A percentile compares a stretch with the other conserved stretches of the same genome.
Evolutionary conservation across 2,329 filamentous ascomycete species (phyloP).

Genomic region (Penicillium sp.): DNA sequence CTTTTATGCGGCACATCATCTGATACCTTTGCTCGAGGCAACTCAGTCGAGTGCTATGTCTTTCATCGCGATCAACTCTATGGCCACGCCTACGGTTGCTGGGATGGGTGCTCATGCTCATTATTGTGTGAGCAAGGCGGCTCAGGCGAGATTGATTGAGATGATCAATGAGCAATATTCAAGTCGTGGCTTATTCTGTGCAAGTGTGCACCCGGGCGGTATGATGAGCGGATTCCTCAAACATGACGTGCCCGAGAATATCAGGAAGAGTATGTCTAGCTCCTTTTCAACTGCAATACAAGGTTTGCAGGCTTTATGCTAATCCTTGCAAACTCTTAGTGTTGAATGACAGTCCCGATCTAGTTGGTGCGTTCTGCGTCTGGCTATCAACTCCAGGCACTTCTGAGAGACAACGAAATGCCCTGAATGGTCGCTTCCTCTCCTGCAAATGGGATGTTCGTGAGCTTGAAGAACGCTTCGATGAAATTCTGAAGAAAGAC

Average conservation of each 20-base stretch:
- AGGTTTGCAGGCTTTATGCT: neutral
- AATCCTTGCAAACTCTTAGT: neutral
- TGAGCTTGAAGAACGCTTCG: neutral
- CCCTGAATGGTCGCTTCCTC: neutral
- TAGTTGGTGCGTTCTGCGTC: neutral
- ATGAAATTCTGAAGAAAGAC: neutral
- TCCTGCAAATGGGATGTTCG: neutral
- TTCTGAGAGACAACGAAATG: neutral
- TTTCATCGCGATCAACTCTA: slow-evolving; percentile 32
- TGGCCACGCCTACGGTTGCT: slow-evolving; percentile 33
- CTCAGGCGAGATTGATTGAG: neutral
- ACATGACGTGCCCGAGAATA: neutral
- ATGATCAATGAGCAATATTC: neutral
- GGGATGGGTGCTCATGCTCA: slow-evolving; percentile 40
- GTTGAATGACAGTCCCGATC: neutral
- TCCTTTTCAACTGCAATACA: neutral
- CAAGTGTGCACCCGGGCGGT: neutral
- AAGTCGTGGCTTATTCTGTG: neutral
- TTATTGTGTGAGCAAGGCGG: slow-evolving; percentile 29
- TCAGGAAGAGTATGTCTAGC: neutral
- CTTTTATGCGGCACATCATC: neutral
- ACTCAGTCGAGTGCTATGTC: neutral
- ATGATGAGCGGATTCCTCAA: neutral
- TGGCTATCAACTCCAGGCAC: neutral
- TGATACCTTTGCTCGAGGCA: neutral